A percentile compares a stretch with the other conserved stretches of the same genome.
phyloP scores from a whole-genome alignment of 495 filamentous ascomycete species.

The Penicillium pulvis region DNA sequence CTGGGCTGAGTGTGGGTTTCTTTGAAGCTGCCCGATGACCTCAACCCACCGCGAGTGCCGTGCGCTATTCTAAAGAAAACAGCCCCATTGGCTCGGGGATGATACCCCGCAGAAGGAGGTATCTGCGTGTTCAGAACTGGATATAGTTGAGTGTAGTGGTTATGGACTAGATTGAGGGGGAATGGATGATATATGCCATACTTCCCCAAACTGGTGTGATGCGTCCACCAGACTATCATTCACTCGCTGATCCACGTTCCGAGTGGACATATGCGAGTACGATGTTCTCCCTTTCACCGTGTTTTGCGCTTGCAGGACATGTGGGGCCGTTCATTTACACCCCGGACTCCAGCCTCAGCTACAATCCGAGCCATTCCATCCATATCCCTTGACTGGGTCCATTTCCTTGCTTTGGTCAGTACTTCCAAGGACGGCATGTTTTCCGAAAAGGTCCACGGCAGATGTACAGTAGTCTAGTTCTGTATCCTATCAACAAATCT shows the following conservation, averaged over 20 bases:
- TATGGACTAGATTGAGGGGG: no score
- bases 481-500: background rate
- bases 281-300: background rate
- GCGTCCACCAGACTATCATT: background rate
- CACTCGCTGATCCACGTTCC: background rate
- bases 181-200: background rate
- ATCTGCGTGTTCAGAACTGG: no score
- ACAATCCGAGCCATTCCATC: no score
- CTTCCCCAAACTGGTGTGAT: conserved; percentile 4
- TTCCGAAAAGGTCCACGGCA: background rate
- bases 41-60: conserved; percentile 2
- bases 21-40: conserved; percentile 8
- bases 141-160: no score
- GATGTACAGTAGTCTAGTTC: background rate
- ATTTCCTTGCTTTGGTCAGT: background rate
- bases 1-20: background rate
- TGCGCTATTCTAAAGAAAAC: background rate
- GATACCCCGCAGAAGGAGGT: conserved; percentile 5
- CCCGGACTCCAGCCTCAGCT: background rate
- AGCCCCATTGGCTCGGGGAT: background rate
- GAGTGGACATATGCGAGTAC: background rate
- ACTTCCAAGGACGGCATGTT: background rate
- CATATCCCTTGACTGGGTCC: background rate
- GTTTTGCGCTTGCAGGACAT: background rate
- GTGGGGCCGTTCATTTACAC: background rate